Conservation (phyloP, 495 filamentous ascomycete genomes). For the Eremomyces bilateralis region DNA sequence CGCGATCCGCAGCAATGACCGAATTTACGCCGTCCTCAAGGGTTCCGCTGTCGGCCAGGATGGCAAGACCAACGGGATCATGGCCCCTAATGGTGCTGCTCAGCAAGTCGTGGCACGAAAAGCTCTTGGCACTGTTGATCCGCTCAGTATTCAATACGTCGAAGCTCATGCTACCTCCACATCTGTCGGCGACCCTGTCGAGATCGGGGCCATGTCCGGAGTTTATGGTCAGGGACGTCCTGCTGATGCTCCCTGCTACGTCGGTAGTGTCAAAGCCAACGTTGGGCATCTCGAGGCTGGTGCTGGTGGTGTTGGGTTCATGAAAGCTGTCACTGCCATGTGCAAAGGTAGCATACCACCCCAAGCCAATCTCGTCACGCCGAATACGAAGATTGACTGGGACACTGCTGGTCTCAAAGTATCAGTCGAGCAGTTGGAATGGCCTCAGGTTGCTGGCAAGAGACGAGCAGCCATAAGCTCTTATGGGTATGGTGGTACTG, state of each 20-base stretch:
- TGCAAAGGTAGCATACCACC: slow-evolving; percentile 18
- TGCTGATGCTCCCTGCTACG: slow-evolving; percentile 4
- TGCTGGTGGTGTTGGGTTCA: slow-evolving; percentile 21
- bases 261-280: slow-evolving; percentile 24
- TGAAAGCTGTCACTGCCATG: slow-evolving; percentile 20
- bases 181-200: slow-evolving; percentile 22
- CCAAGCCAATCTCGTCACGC: slow-evolving; percentile 14
- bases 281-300: slow-evolving; percentile 26
- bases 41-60: slow-evolving; percentile 6
- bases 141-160: slow-evolving; percentile 17
- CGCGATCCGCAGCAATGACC: slow-evolving; percentile 5
- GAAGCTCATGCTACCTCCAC: slow-evolving; percentile 27
- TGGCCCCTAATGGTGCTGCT: slow-evolving; percentile 6
- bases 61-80: slow-evolving; percentile 8
- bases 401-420: slow-evolving; percentile 8
- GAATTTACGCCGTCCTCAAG: slow-evolving; percentile 6
- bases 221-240: slow-evolving; percentile 12
- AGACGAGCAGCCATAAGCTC: slow-evolving; percentile 21
- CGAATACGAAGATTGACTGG: slow-evolving; percentile 19
- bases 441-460: slow-evolving; percentile 5
- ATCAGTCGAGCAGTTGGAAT: slow-evolving; percentile 6
- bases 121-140: slow-evolving; percentile 8
- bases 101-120: slow-evolving; percentile 7
- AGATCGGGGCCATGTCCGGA: slow-evolving; percentile 15
- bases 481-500: slow-evolving; percentile 25